These are phyloP conservation scores for Microcera coccophila DNA, from an alignment of 2,329 filamentous ascomycete genomes.

Conservation along the genomic window DNA sequence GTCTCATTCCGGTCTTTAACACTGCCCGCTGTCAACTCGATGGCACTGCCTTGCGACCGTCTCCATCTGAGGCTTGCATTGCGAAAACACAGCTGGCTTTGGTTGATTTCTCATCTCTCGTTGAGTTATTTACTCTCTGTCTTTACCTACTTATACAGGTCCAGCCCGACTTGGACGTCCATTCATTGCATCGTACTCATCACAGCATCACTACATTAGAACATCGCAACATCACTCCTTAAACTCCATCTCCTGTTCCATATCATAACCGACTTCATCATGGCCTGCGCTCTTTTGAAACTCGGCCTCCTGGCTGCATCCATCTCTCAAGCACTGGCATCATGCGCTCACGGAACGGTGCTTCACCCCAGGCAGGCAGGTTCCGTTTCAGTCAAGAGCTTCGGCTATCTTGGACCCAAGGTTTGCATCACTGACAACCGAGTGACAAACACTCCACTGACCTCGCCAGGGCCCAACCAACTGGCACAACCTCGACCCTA, in stretches of 20 bases:
- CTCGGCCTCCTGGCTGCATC: conserved; percentile 13
- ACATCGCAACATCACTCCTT: too few relatives aligned
- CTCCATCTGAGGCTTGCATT: too few relatives aligned
- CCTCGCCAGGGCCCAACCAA: conserved; percentile 49
- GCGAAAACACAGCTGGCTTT: too few relatives aligned
- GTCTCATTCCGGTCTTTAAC: too few relatives aligned
- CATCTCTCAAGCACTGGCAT: conserved; percentile 25
- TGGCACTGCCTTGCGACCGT: too few relatives aligned
- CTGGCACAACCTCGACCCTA: conserved; percentile 45
- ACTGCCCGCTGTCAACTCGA: too few relatives aligned
- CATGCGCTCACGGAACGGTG: conserved; percentile 39
- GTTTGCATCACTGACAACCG: conserved; percentile 22
- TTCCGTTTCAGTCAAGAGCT: conserved; percentile 33
- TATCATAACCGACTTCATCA: conserved; percentile 1
- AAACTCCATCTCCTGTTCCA: conserved; percentile 11
- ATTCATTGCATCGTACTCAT: too few relatives aligned
- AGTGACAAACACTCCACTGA: conserved; percentile 1
- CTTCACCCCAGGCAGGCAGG: conserved; percentile 31
- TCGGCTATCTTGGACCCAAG: conserved; percentile 35
- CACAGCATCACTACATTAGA: too few relatives aligned
- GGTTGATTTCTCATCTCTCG: too few relatives aligned
- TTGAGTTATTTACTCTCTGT: too few relatives aligned
- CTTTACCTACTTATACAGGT: neutral
- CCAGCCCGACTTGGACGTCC: neutral
- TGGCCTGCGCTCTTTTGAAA: neutral